phyloP scores from a whole-genome alignment of 1,139 yeast species.

The Suhomyces ambrosiae region DNA sequence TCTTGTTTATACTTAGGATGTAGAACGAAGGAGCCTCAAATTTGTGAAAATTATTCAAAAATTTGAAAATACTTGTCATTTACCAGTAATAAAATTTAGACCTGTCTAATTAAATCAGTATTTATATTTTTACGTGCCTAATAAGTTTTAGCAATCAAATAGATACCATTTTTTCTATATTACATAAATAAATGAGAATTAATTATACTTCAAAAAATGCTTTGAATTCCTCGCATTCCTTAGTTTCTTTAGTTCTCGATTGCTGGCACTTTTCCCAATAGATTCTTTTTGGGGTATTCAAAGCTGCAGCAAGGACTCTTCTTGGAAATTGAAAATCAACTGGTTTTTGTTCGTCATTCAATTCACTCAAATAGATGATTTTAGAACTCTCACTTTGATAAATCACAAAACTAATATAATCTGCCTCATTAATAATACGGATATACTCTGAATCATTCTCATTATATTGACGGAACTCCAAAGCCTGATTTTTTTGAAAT shows the following conservation, averaged over 20 bases:
- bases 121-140: too few relatives aligned
- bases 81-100: too few relatives aligned
- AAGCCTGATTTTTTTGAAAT: slow-evolving; percentile 42
- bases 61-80: too few relatives aligned
- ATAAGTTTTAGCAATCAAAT: too few relatives aligned
- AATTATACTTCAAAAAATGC: slow-evolving; percentile 31
- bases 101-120: too few relatives aligned
- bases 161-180: background rate
- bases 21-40: too few relatives aligned
- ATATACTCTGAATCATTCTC: slow-evolving; percentile 26
- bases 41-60: too few relatives aligned
- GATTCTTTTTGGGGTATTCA: slow-evolving; percentile 60
- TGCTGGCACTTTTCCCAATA: slow-evolving; percentile 78
- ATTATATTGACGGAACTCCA: slow-evolving; percentile 40
- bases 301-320: slow-evolving; percentile 63
- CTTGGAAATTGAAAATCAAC: slow-evolving; percentile 81
- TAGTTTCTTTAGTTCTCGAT: slow-evolving; percentile 54
- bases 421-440: slow-evolving; percentile 34
- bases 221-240: slow-evolving; percentile 65
- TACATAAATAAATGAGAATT: too few relatives aligned
- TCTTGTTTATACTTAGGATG: too few relatives aligned
- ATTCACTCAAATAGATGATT: slow-evolving; percentile 25
- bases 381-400: slow-evolving; percentile 18
- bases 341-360: slow-evolving; percentile 26
- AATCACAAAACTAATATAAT: slow-evolving; percentile 45